Base-by-base conservation (phyloP, 2,329 filamentous ascomycete genomes). In the Gnomoniopsis sp. region DNA sequence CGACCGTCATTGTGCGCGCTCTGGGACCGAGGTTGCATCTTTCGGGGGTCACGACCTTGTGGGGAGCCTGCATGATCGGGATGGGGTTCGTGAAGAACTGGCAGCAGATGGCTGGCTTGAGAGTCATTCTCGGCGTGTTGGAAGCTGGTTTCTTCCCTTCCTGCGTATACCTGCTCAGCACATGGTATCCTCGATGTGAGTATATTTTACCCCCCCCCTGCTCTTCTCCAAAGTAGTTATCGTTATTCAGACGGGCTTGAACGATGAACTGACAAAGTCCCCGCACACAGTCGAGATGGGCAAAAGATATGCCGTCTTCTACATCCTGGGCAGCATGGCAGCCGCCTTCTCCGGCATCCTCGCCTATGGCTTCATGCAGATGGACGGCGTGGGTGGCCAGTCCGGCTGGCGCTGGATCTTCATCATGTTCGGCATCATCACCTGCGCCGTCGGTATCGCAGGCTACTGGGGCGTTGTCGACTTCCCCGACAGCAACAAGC, bases 121-220 rank as follows among this genome's bases (percentile, higher is more conserved):
- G 87, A 48, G 72, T 85, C 0, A 56, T 90, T 1, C 76, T 89
- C 17, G 88, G 88, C 51, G 62, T 87, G 2, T 77, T 89, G 26
- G 88, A 90, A 69, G 82, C 84, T n/a, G 84, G 88, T 0, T 90
- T 88, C 72, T 91, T 90, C 71, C 87, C 88, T 0, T 83, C 83
- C 53, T 87, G 83, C 53, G 86, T 89, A 0, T 91, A 90, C 67
- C 75, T 91, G 6, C 79, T 91, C n/a, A 87, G 83, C 60, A 89
- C 86, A 38, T 91, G 87, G 87, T 90, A 89, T 67, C 87, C 85
- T 0, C 74, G 85, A 70, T 87, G 82, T 84, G 71, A 77, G 79
- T 70, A 19, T 12, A 19, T 15, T 11, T 14, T n/a, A n/a, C n/a
- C n/a, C 26, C 47, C 15, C 3, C 8, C 7, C 21, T 26, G 1